A percentile compares a stretch with the other conserved stretches of the same genome.
phyloP scores from a whole-genome alignment of 176 grass and related monocot species.

The Puccinellia tenuiflora region DNA sequence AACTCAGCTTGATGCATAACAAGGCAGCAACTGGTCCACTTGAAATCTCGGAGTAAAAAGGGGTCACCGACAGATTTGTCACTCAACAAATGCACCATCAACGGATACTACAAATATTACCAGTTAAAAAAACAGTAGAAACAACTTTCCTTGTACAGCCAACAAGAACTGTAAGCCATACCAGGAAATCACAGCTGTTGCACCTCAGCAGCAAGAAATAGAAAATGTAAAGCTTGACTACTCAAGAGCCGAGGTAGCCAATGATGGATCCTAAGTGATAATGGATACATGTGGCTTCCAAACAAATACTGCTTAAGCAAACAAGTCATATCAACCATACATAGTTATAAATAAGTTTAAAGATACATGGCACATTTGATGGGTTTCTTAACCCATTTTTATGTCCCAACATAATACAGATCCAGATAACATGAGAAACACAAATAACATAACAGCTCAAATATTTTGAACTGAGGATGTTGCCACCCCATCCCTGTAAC shows the following conservation, averaged over 20 bases:
- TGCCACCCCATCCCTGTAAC: conserved; percentile 14
- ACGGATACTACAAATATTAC: background rate
- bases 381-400: background rate
- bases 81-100: background rate
- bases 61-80: background rate
- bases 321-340: conserved; percentile 8
- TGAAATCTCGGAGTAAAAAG: background rate
- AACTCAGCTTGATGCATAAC: background rate
- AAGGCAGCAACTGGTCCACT: background rate
- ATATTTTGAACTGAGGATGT: conserved; percentile 1
- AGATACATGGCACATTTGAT: background rate
- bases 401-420: conserved; percentile 15
- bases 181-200: background rate
- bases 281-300: conserved; percentile 6
- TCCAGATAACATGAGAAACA: conserved; percentile 1
- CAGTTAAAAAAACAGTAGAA: background rate
- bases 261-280: background rate
- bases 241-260: background rate
- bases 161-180: background rate
- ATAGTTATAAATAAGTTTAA: conserved; percentile 5
- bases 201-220: background rate
- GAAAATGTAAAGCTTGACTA: background rate
- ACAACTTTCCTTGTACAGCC: background rate
- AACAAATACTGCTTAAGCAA: conserved; percentile 32
- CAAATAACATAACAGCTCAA: conserved; percentile 16